Evolutionary conservation across 1,284 basidiomycete genomes (phyloP).

Genomic region (Ceratobasidium papillatum): DNA sequence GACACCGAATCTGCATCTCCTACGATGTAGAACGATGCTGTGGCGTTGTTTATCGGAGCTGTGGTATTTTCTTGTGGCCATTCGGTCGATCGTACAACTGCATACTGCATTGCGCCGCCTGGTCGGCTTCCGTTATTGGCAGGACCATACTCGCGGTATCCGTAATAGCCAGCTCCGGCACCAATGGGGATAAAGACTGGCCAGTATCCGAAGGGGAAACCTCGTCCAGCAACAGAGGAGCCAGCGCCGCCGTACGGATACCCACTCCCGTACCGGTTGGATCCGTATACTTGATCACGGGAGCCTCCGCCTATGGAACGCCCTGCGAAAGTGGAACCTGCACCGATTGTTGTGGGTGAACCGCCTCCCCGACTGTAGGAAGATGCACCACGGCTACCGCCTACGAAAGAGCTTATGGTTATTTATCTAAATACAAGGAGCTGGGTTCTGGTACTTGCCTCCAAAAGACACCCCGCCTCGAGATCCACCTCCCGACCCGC

Average conservation of each 20-base stretch:
- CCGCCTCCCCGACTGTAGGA: slow-evolving; percentile 38
- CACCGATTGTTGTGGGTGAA: slow-evolving; percentile 10
- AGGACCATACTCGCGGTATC: slow-evolving; percentile 45
- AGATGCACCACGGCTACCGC: slow-evolving; percentile 27
- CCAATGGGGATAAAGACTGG: slow-evolving; percentile 43
- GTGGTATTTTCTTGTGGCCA: slow-evolving; percentile 41
- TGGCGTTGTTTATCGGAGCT: slow-evolving; percentile 41
- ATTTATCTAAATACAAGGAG: not conserved
- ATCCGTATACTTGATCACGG: slow-evolving; percentile 45
- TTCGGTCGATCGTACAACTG: slow-evolving; percentile 34
- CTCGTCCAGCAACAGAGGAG: slow-evolving; percentile 42
- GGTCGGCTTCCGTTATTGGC: slow-evolving; percentile 44
- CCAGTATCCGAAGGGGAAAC: slow-evolving; percentile 48
- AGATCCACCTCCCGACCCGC: slow-evolving; percentile 8
- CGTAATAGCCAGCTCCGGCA: slow-evolving; percentile 45
- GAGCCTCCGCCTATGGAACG: slow-evolving; percentile 42
- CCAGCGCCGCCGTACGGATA: slow-evolving; percentile 46
- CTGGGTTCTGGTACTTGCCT: not conserved
- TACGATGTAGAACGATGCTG: slow-evolving; percentile 46
- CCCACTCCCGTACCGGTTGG: slow-evolving; percentile 45
- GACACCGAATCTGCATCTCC: slow-evolving; percentile 47
- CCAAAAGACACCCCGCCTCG: slow-evolving; percentile 20
- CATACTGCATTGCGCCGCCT: slow-evolving; percentile 45
- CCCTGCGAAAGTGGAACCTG: slow-evolving; percentile 41
- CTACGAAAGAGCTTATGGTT: not conserved